Base-by-base conservation (phyloP, 306 rosid genomes). In the Corylus heterophylla region DNA sequence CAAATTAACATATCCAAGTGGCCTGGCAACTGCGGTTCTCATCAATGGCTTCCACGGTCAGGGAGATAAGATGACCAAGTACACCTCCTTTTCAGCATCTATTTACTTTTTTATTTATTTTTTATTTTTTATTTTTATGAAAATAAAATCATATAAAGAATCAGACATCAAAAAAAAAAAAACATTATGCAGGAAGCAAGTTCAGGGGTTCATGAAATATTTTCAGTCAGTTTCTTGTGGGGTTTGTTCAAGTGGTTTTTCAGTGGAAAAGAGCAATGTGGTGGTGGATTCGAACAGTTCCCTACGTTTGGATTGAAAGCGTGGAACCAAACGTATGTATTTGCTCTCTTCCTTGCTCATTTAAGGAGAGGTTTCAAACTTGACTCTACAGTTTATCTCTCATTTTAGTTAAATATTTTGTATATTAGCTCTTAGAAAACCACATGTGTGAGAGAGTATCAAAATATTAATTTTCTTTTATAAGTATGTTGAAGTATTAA, bases 161-260 rank as follows among this genome's bases (percentile, higher is more conserved):
- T 64, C 59, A 47, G 14, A 68, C 29, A 54, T 45, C 22, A 31
- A 17, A 47, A 22, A 0, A 22, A 9, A 2, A 56, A 17, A 55
- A 58, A 18, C 12, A 58, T 58, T 22, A 11, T 79, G 87, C 93
- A 92, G 98, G 87, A 87, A 91, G 83, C 98, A 94, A 86, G 86
- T 94, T 5, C 50, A 64, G 0, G 97, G 97, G 2, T 94, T 94
- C 88, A 78, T 87, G 88, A 85, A 94, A 82, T 94, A 88, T 75
- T 94, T 83, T 88, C 95, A 4, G 16, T 83, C 39, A 94, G 98
- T 81, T 89, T 92, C 89, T 69, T 94, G 29, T 94, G 98, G 98
- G 98, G 95, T 12, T 83, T 89, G 0, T 94, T 94, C 76, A 89
- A 92, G 88, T 94, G 98, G 98, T 94, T 94, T 85, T 94, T 89